Evolutionary conservation across 495 filamentous ascomycete genomes (phyloP), one percentile per base, ranked within the genome.

Genomic region (Daldinia caldariorum): DNA sequence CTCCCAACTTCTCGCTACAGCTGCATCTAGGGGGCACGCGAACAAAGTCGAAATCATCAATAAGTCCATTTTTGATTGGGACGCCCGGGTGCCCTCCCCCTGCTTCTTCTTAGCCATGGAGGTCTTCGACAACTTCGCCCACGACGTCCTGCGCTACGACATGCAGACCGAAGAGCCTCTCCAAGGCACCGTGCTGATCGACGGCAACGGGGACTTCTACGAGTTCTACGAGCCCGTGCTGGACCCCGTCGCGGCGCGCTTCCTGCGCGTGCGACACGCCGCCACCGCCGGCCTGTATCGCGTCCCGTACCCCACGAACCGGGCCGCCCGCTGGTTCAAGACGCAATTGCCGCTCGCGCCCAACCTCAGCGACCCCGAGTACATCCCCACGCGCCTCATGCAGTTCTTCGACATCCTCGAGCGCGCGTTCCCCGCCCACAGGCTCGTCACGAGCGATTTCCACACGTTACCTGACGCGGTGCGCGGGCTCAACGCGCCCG

Each of bases 41-140:
- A 87, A 87, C 73, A 93, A 92, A 72, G 92, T 99, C 41, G 92
- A 97, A 73, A 97, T 99, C 77, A 90, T 97, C 75, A 97, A 97
- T 79, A 84, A 87, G 67, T 96, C 92, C 70, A 92, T 99, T 76
- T 98, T 99, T 78, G 90, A 95, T 77, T 99, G 96, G 95, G 82
- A 90, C 68, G 85, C 83, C 26, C 91, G 91, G 64, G 92, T 97
- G 14, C 89, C 93, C 7, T 91, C 89, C 1, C 94, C 95, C 0
- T 97, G 95, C 83, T 99, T 95, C 83, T 97, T 99, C 83, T 86
- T 99, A 4, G 95, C 94, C n/a, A 89, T 99, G 72, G 95, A 99
- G 76, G 95, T 99, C 61, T 94, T 97, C 74, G 95, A 99, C 81
- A 99, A 99, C 80, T 98, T 99, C 79, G 89, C 92, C 22, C 95